Percentiles rank a stretch among this genome's conserved stretches.
Evolutionary conservation across 1,284 basidiomycete species (phyloP).

Genomic region (Ustilago esculenta): DNA sequence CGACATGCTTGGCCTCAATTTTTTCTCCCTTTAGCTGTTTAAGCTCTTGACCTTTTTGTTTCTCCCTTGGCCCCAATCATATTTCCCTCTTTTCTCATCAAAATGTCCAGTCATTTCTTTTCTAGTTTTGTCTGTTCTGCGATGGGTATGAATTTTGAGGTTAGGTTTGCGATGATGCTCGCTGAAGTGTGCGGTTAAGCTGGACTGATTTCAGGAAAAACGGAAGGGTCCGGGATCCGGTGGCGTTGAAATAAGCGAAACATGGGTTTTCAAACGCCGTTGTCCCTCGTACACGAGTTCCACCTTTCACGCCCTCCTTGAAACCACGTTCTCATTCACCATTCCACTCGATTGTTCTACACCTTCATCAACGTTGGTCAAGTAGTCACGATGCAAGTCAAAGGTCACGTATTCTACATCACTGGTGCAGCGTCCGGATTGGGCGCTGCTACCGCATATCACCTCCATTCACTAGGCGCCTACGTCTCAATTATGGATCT

Average conservation of each 20-base stretch:
- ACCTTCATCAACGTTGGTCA: background rate
- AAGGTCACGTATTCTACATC: slow-evolving; percentile 53
- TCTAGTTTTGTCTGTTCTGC: background rate
- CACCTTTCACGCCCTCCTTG: background rate
- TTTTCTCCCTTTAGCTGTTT: too few relatives aligned
- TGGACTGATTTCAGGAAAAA: too few relatives aligned
- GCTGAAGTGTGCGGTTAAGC: background rate
- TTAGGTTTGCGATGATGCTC: background rate
- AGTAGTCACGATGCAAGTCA: slow-evolving; percentile 51
- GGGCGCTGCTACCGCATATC: slow-evolving; percentile 56
- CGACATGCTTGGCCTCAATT: too few relatives aligned
- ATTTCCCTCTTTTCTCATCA: background rate
- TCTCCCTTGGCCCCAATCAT: background rate
- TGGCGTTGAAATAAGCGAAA: background rate
- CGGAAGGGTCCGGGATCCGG: background rate
- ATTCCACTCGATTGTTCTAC: background rate
- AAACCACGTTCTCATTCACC: background rate
- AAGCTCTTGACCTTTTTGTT: too few relatives aligned
- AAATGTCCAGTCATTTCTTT: slow-evolving; percentile 19
- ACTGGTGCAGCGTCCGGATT: slow-evolving; percentile 64
- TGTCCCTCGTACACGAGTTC: too few relatives aligned
- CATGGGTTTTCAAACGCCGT: too few relatives aligned
- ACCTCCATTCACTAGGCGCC: slow-evolving; percentile 53
- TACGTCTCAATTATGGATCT: slow-evolving; percentile 61
- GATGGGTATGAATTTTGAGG: background rate